Evolutionary conservation across 2,329 filamentous ascomycete species (phyloP).

Genomic region (Penicillium psychrosexuale): DNA sequence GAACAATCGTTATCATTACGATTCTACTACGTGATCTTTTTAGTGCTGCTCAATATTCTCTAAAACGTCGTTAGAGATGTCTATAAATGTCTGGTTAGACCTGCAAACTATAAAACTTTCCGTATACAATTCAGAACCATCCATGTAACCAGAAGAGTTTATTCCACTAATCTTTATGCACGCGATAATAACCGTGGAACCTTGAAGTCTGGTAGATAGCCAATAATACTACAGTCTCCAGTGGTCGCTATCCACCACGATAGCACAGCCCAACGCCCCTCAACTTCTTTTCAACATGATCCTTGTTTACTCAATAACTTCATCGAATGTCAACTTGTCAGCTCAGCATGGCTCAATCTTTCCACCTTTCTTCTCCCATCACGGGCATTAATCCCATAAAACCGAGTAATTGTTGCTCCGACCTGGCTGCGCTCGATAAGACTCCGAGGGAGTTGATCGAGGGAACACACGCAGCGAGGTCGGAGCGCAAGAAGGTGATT

Average conservation of each 20-base stretch:
- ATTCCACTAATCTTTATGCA: no score
- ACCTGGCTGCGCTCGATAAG: slow-evolving; percentile 19
- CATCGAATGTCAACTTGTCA: slow-evolving; percentile 30
- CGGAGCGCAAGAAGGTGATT: slow-evolving; percentile 27
- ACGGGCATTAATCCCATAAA: slow-evolving; percentile 18
- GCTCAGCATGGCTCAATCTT: slow-evolving; percentile 31
- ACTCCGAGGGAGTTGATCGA: slow-evolving; percentile 18
- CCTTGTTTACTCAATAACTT: neutral
- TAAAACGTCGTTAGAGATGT: neutral
- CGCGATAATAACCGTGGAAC: neutral
- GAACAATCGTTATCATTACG: neutral
- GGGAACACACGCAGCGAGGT: slow-evolving; percentile 23
- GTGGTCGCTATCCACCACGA: neutral
- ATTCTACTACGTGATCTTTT: no score
- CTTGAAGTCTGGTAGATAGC: neutral
- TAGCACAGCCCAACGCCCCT: neutral
- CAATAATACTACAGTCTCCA: neutral
- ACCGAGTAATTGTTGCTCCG: slow-evolving; percentile 27
- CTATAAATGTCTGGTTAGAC: neutral
- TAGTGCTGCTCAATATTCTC: neutral
- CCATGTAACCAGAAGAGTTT: neutral
- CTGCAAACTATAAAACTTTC: neutral
- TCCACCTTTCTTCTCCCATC: slow-evolving; percentile 20
- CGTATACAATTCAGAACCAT: neutral
- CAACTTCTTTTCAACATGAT: neutral